A percentile compares a stretch with the other conserved stretches of the same genome.
These are phyloP conservation scores for Arthrocladium fulminans DNA, from an alignment of 2,329 filamentous ascomycete species.

Conservation along the genomic window DNA sequence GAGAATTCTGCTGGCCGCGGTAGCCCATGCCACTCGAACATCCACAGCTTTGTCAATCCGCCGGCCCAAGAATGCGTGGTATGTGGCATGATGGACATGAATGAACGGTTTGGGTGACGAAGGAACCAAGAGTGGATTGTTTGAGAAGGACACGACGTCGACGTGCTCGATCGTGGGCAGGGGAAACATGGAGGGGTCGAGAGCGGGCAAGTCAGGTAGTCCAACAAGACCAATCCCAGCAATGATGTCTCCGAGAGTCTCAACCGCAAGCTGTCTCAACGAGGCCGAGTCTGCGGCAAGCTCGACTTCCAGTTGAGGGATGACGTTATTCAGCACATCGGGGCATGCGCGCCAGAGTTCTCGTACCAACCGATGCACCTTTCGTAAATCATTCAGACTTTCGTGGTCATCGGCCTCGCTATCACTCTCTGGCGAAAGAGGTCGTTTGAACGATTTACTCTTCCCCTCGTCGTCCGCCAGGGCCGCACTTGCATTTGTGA, in stretches of 20 bases:
- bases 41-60: slow-evolving; percentile 76
- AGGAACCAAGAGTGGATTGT: slow-evolving; percentile 61
- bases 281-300: slow-evolving; percentile 81
- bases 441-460: slow-evolving; percentile 34
- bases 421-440: slow-evolving; percentile 43
- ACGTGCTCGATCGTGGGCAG: slow-evolving; percentile 50
- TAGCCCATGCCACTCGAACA: slow-evolving; percentile 80
- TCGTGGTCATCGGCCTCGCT: slow-evolving; percentile 65
- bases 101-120: slow-evolving; percentile 83
- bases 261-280: slow-evolving; percentile 76
- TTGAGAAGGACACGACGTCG: slow-evolving; percentile 49
- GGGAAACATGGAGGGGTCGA: slow-evolving; percentile 83
- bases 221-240: slow-evolving; percentile 88
- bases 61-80: slow-evolving; percentile 74
- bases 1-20: slow-evolving; percentile 73
- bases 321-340: slow-evolving; percentile 79
- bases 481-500: slow-evolving; percentile 64
- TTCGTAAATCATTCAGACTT: slow-evolving; percentile 77
- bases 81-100: slow-evolving; percentile 67
- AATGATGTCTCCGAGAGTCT: slow-evolving; percentile 91
- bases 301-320: slow-evolving; percentile 88
- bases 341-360: slow-evolving; percentile 92
- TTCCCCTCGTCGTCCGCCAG: slow-evolving; percentile 27
- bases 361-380: slow-evolving; percentile 79
- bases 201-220: slow-evolving; percentile 59